phyloP scores from a whole-genome alignment of 2,329 filamentous ascomycete genomes.

The Talaromyces verruculosus region DNA sequence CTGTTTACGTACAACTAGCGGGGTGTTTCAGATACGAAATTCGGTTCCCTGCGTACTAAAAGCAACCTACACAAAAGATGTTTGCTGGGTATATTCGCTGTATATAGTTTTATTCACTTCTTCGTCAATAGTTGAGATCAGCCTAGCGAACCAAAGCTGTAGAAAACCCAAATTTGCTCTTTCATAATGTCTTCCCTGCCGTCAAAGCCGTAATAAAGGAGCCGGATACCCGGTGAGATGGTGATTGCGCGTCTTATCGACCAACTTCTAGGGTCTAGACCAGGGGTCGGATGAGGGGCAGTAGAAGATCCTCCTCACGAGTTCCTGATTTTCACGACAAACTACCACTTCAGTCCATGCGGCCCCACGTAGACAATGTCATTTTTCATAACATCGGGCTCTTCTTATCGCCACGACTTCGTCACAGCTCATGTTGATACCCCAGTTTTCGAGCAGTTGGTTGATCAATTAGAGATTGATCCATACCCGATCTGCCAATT shows the following conservation, averaged over 20 bases:
- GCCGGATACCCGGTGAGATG: not conserved
- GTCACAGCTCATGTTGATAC: conserved; percentile 7
- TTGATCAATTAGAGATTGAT: conserved; percentile 12
- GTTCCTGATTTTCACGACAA: not conserved
- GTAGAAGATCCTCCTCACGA: not conserved
- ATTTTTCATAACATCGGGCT: not conserved
- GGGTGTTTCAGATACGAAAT: not conserved
- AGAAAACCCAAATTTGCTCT: not conserved
- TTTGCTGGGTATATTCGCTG: not conserved
- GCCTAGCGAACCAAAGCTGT: not conserved
- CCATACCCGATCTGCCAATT: not conserved
- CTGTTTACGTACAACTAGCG: conserved; percentile 35
- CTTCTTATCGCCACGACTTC: not conserved
- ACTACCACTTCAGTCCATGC: not conserved
- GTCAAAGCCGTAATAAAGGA: not conserved
- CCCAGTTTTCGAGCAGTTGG: conserved; percentile 4
- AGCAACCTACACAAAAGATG: not conserved
- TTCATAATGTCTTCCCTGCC: not conserved
- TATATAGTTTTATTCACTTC: conserved; percentile 1
- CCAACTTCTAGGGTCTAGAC: not conserved
- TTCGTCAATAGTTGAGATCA: not conserved
- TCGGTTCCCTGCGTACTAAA: not conserved
- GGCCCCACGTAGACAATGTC: not conserved
- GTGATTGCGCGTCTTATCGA: not conserved
- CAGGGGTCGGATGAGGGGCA: not conserved